A percentile compares a stretch with the other conserved stretches of the same genome.
phyloP scores from a whole-genome alignment of 73 alveolate species.

The Stentor roeselii region DNA sequence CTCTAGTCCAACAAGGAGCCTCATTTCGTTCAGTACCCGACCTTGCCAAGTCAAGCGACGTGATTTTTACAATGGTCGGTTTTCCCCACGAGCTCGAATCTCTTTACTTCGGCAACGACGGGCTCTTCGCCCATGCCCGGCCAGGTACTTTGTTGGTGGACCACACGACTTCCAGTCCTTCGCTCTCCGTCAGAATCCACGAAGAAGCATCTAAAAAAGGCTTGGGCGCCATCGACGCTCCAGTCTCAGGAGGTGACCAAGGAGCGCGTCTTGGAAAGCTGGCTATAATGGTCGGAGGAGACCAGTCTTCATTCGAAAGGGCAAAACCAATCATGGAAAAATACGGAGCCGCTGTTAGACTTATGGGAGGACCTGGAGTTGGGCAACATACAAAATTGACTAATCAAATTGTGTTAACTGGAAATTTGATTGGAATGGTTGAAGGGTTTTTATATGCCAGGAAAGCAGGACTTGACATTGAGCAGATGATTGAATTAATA shows the following conservation, averaged over 20 bases:
- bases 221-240: slow-evolving; percentile 77
- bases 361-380: slow-evolving; percentile 77
- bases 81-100: slow-evolving; percentile 87
- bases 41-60: slow-evolving; percentile 66
- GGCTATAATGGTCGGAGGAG: slow-evolving; percentile 85
- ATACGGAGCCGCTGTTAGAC: slow-evolving; percentile 63
- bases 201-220: slow-evolving; percentile 54
- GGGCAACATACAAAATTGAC: slow-evolving; percentile 88
- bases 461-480: slow-evolving; percentile 79
- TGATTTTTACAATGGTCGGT: slow-evolving; percentile 81
- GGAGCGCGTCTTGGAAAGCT: slow-evolving; percentile 88
- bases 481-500: slow-evolving; percentile 59
- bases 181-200: slow-evolving; percentile 56
- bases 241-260: slow-evolving; percentile 92
- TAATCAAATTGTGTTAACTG: slow-evolving; percentile 78
- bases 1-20: slow-evolving; percentile 64
- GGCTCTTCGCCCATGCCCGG: slow-evolving; percentile 75
- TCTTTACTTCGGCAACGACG: slow-evolving; percentile 64
- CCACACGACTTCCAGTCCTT: slow-evolving; percentile 88
- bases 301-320: slow-evolving; percentile 54
- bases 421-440: slow-evolving; percentile 74
- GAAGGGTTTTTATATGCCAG: slow-evolving; percentile 79
- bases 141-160: slow-evolving; percentile 69
- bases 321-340: slow-evolving; percentile 52
- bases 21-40: slow-evolving; percentile 48